A percentile compares a stretch with the other conserved stretches of the same genome.
Conservation (phyloP, 306 rosid species). For the Hippophae rhamnoides region DNA sequence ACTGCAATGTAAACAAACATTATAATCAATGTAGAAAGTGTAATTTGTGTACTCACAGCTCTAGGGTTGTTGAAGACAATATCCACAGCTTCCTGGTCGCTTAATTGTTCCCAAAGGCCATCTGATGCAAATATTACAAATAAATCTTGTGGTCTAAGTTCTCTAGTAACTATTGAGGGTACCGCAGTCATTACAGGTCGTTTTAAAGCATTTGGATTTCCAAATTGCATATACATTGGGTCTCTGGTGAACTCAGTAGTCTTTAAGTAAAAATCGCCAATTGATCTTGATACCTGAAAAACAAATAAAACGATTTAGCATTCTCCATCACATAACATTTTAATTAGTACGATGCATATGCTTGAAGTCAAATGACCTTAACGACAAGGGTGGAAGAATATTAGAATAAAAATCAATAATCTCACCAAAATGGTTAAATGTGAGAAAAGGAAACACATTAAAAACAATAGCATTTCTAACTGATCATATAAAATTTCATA, state of each 20-base stretch:
- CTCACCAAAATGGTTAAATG: too few species aligned
- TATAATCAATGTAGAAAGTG: not conserved
- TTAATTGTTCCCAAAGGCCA: constrained; percentile 98
- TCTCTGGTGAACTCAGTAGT: constrained; percentile 73
- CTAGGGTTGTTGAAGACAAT: constrained; percentile 79
- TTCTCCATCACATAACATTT: not conserved
- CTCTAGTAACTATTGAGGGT: constrained; percentile 63
- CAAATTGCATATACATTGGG: constrained; percentile 62
- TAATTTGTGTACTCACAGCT: constrained; percentile 53
- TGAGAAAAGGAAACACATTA: too few species aligned
- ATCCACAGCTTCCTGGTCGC: constrained; percentile 75
- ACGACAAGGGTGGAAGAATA: too few species aligned
- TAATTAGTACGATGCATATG: not conserved
- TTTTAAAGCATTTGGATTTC: constrained; percentile 60
- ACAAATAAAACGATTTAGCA: not conserved
- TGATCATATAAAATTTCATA: too few species aligned
- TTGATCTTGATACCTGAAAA: constrained; percentile 86
- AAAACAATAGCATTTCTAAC: too few species aligned
- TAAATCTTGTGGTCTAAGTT: constrained; percentile 61
- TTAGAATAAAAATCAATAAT: too few species aligned
- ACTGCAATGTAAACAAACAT: not conserved
- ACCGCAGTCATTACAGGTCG: constrained; percentile 88
- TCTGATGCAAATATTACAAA: constrained; percentile 96
- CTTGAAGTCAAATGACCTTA: not conserved
- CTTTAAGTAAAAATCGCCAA: constrained; percentile 85